Evolutionary conservation across 179 eudicot genomes (phyloP).

Genomic region (Amaranthus tricolor): DNA sequence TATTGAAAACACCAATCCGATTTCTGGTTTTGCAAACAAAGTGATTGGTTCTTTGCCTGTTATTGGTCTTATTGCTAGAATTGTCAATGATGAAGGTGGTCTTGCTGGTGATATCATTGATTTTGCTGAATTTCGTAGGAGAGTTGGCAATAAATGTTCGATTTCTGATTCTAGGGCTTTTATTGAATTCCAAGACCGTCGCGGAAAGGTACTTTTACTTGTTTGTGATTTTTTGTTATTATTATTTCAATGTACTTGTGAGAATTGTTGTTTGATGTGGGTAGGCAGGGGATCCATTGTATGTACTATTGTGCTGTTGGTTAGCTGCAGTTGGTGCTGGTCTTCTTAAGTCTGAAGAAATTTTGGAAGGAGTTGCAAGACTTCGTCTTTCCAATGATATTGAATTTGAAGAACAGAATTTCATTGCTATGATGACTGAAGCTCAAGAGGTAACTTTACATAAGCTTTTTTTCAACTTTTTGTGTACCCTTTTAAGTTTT

Average conservation of each 20-base stretch:
- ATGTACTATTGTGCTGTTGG: conserved; percentile 89
- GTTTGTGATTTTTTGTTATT: background rate
- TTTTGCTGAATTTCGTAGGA: conserved; percentile 72
- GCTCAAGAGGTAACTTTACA: conserved; percentile 67
- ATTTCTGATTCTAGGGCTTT: conserved; percentile 69
- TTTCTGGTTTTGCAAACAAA: conserved; percentile 54
- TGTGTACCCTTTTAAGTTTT: background rate
- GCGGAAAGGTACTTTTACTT: conserved; percentile 43
- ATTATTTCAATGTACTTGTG: background rate
- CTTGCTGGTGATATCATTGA: conserved; percentile 65
- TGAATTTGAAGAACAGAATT: conserved; percentile 90
- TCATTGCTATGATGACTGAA: conserved; percentile 75
- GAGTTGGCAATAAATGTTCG: conserved; percentile 74
- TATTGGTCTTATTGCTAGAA: conserved; percentile 65
- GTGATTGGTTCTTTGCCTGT: conserved; percentile 71
- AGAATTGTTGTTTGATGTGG: conserved; percentile 15
- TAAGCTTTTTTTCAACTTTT: background rate
- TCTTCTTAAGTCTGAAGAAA: conserved; percentile 91
- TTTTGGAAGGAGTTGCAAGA: conserved; percentile 85
- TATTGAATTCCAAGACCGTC: conserved; percentile 59
- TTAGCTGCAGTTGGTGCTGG: conserved; percentile 96
- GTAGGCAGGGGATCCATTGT: conserved; percentile 72
- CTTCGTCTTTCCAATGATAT: conserved; percentile 74
- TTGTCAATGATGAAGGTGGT: conserved; percentile 68
- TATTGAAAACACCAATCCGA: conserved; percentile 52